Percentiles rank a stretch among this genome's conserved stretches.
Evolutionary conservation across 768 basidiomycete genomes (phyloP).

Genomic region (Termitomyces sp.): DNA sequence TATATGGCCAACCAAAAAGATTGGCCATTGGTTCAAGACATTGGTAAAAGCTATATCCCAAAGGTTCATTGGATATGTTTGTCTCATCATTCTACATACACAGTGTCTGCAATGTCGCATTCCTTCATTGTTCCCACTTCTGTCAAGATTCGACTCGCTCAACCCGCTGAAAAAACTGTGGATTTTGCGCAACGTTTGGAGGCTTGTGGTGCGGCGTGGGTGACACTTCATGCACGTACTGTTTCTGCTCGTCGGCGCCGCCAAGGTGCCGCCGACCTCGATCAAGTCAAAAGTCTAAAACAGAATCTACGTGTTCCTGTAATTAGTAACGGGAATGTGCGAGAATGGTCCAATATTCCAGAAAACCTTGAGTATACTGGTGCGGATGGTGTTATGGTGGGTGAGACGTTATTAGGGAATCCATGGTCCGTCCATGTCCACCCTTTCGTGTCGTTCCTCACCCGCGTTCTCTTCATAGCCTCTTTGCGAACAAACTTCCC

Average conservation of each 20-base stretch:
- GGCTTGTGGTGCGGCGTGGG: conserved; percentile 63
- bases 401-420: conserved; percentile 72
- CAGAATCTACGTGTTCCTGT: conserved; percentile 50
- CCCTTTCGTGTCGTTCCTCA: not conserved
- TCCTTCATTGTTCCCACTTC: conserved; percentile 65
- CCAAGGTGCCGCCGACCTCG: conserved; percentile 68
- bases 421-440: conserved; percentile 46
- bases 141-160: conserved; percentile 59
- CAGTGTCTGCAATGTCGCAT: conserved; percentile 62
- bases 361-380: conserved; percentile 51
- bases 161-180: conserved; percentile 50
- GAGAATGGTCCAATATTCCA: conserved; percentile 51
- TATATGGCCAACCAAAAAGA: conserved; percentile 74
- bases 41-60: conserved; percentile 41
- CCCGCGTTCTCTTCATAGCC: conserved; percentile 29
- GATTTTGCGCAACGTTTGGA: conserved; percentile 57
- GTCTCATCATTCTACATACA: not conserved
- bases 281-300: conserved; percentile 55
- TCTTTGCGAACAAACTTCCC: conserved; percentile 52
- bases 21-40: conserved; percentile 62
- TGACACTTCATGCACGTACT: conserved; percentile 72
- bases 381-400: conserved; percentile 80
- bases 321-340: conserved; percentile 79
- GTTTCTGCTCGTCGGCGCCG: conserved; percentile 68
- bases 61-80: not conserved